phyloP scores from a whole-genome alignment of 768 basidiomycete genomes.

The Strobilomyces dryophilus region DNA sequence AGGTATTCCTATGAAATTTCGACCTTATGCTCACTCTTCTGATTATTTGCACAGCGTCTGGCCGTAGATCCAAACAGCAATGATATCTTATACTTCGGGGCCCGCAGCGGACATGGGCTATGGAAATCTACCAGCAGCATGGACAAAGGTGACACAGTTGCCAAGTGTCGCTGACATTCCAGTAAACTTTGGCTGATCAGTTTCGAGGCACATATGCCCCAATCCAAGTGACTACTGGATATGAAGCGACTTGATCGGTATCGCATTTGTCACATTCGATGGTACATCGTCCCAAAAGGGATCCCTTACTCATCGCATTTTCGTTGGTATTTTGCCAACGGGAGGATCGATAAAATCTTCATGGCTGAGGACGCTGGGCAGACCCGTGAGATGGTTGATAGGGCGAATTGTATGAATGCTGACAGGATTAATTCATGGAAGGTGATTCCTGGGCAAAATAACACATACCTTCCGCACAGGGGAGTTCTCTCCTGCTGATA shows the following conservation, averaged over 20 bases:
- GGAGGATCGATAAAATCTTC: constrained; percentile 52
- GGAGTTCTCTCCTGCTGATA: constrained; percentile 59
- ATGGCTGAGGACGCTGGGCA: constrained; percentile 51
- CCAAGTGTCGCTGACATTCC: constrained; percentile 41
- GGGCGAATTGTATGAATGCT: background rate
- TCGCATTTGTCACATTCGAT: constrained; percentile 14
- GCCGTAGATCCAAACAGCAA: constrained; percentile 62
- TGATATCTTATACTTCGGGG: constrained; percentile 59
- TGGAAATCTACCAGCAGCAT: constrained; percentile 60
- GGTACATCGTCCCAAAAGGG: constrained; percentile 40
- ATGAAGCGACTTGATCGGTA: constrained; percentile 7
- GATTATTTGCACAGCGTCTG: constrained; percentile 40
- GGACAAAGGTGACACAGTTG: constrained; percentile 57
- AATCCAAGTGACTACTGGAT: constrained; percentile 8
- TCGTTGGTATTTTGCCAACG: constrained; percentile 63
- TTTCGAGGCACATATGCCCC: constrained; percentile 7
- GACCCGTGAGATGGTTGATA: constrained; percentile 2
- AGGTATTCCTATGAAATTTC: background rate
- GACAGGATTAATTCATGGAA: constrained; percentile 37
- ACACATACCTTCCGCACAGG: constrained; percentile 58
- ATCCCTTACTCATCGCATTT: constrained; percentile 55
- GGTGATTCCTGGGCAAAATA: constrained; percentile 55
- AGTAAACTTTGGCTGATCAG: background rate
- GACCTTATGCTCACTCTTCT: background rate
- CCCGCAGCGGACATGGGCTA: constrained; percentile 59